Evolutionary conservation across 2,329 filamentous ascomycete species (phyloP), one percentile per base, ranked within the genome.

Genomic region (Sporothrix protearum): DNA sequence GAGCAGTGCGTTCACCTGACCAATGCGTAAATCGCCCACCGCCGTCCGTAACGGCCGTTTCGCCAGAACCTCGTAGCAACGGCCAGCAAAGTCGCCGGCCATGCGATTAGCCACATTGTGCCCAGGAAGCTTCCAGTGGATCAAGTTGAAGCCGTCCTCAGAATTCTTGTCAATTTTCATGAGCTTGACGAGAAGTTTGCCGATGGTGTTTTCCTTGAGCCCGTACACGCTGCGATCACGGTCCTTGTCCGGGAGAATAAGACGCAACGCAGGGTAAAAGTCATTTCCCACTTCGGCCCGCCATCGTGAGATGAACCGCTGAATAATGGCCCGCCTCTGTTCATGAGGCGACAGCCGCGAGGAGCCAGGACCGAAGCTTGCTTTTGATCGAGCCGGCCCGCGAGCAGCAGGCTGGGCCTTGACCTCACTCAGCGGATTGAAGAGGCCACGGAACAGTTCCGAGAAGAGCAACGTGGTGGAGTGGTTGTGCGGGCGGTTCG

Each of bases 231-330:
- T 91, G 64, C 96, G 88, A 77, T 98, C 94, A 51, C 94, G 89
- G 78, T 99, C 96, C 78, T 97, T 96, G 77, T 96, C 93, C 0
- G 95, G 94, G 3, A 97, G 85, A 71, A 98, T 97, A 63, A 99
- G 86, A 25, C 96, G 90, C 80, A 99, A 87, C 1, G 93, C 95
- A 0, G 96, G 96, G 78, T 96, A 98, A 76, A 99, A 92, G 80
- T 99, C 96, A 76, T 93, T 84, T 33, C 96, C 96, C 28, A 97
- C 94, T 73, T 97, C 90, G 71, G 89, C 88, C 51, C 94, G 88
- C 96, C 96, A 99, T 79, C 89, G 87, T 16, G 87, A 86, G 76
- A 99, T 93, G 82, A 97, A 99, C 8, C 91, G 86, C 71, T 94
- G 88, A 74, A 99, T 93, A 75, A 97, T 92, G 76, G 89, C 88